Evolutionary conservation across 1,284 basidiomycete species (phyloP).

Genomic region (Boletus smithii): DNA sequence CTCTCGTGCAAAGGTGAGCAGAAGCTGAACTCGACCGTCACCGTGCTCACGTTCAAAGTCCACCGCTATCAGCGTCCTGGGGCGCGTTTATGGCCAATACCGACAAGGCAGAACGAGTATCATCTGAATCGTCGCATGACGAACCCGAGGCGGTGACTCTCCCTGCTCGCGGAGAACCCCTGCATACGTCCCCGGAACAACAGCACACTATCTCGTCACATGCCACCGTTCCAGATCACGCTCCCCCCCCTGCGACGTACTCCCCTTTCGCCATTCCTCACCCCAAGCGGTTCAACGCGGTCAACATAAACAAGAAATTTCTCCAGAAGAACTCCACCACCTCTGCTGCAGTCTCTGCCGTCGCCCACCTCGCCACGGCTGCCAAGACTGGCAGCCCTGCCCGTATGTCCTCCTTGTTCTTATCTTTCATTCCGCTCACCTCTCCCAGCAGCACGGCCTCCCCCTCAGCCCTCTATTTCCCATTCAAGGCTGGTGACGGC

Average conservation of each 20-base stretch:
- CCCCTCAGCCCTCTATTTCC: constrained; percentile 49
- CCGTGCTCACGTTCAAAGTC: too few relatives aligned
- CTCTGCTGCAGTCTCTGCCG: constrained; percentile 36
- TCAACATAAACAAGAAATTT: constrained; percentile 93
- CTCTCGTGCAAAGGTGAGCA: too few relatives aligned
- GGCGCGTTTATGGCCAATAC: constrained; percentile 78
- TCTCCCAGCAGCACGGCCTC: constrained; percentile 49
- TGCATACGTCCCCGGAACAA: constrained; percentile 1
- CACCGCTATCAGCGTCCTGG: constrained; percentile 57
- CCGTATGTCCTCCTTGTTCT: constrained; percentile 41
- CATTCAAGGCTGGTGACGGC: constrained; percentile 79
- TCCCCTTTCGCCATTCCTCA: constrained; percentile 43
- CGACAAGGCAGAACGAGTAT: constrained; percentile 39
- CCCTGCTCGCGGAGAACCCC: not conserved
- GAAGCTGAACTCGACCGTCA: too few relatives aligned
- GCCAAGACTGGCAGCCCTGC: constrained; percentile 49
- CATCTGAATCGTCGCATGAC: constrained; percentile 45
- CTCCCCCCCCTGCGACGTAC: constrained; percentile 13
- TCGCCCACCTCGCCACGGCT: constrained; percentile 38
- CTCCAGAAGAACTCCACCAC: constrained; percentile 71
- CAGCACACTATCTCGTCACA: constrained; percentile 8
- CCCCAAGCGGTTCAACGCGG: constrained; percentile 81
- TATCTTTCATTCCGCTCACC: constrained; percentile 1
- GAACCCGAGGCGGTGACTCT: constrained; percentile 31
- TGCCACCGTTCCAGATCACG: constrained; percentile 19